Conservation (phyloP, 768 basidiomycete genomes). For the Hygrocybe coccinea region DNA sequence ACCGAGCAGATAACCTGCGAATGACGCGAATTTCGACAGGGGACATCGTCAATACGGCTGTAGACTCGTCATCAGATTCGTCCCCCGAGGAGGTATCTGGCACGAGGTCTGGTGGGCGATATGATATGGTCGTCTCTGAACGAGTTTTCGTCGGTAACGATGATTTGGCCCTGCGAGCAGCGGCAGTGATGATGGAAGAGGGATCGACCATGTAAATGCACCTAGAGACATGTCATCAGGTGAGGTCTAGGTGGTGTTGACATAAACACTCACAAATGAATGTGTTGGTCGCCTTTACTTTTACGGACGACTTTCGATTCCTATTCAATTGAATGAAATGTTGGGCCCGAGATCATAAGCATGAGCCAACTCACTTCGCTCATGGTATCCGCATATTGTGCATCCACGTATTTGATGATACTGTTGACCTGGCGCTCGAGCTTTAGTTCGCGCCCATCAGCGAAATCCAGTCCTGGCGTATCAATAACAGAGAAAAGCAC, state of each 20-base stretch:
- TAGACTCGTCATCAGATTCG: slow-evolving; percentile 48
- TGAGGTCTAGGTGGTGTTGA: not conserved
- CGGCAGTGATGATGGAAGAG: slow-evolving; percentile 54
- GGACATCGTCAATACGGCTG: slow-evolving; percentile 58
- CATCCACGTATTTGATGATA: slow-evolving; percentile 74
- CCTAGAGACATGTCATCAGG: slow-evolving; percentile 32
- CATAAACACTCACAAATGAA: slow-evolving; percentile 64
- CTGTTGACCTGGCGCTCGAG: slow-evolving; percentile 73
- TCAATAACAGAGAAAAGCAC: slow-evolving; percentile 77
- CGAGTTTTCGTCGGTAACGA: slow-evolving; percentile 50
- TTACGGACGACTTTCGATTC: slow-evolving; percentile 86
- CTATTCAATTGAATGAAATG: slow-evolving; percentile 31
- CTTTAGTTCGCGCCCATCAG: slow-evolving; percentile 64
- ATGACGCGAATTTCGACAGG: slow-evolving; percentile 78
- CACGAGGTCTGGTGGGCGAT: slow-evolving; percentile 49
- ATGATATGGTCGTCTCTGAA: slow-evolving; percentile 63
- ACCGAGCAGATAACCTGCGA: slow-evolving; percentile 63
- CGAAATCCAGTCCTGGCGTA: slow-evolving; percentile 79
- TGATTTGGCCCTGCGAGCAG: slow-evolving; percentile 47
- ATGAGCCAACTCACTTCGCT: slow-evolving; percentile 54
- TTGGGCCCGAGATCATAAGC: not conserved
- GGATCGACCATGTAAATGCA: slow-evolving; percentile 87
- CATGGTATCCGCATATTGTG: slow-evolving; percentile 82
- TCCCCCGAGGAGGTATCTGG: slow-evolving; percentile 50
- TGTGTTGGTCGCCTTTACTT: slow-evolving; percentile 84